Evolutionary conservation across 495 filamentous ascomycete species (phyloP).

Genomic region (Neurospora sublineolata): DNA sequence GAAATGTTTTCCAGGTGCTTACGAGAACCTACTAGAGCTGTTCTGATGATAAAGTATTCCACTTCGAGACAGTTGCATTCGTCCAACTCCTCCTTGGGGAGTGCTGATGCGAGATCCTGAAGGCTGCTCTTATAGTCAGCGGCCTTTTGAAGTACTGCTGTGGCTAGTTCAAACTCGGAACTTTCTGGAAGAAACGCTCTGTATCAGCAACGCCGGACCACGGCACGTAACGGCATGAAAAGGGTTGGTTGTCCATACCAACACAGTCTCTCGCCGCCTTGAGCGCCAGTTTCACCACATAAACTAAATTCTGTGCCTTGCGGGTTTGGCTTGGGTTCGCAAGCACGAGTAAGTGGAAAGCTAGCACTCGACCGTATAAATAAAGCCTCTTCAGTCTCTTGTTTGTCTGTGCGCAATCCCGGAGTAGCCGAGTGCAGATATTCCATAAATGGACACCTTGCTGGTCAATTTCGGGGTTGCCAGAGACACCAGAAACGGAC

Average conservation of each 20-base stretch:
- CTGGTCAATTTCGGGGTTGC: constrained; percentile 36
- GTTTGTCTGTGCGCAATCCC: constrained; percentile 10
- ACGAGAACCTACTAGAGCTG: constrained; percentile 46
- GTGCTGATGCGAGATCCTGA: constrained; percentile 23
- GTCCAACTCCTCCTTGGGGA: constrained; percentile 18
- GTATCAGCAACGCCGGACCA: neutral
- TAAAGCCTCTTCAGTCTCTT: constrained; percentile 15
- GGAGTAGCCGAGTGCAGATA: constrained; percentile 41
- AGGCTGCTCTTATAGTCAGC: constrained; percentile 51
- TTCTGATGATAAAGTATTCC: constrained; percentile 63
- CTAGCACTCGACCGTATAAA: constrained; percentile 46
- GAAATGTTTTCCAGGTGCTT: neutral
- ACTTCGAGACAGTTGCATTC: constrained; percentile 34
- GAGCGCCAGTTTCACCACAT: constrained; percentile 54
- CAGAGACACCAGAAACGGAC: constrained; percentile 4
- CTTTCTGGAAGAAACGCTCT: constrained; percentile 26
- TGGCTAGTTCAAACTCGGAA: constrained; percentile 43
- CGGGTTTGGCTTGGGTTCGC: constrained; percentile 28
- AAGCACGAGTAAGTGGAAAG: constrained; percentile 57
- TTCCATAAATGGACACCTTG: constrained; percentile 57
- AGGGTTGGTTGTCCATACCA: constrained; percentile 25
- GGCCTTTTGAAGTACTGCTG: constrained; percentile 50
- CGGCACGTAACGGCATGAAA: neutral
- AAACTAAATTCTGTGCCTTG: constrained; percentile 30
- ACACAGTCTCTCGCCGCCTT: constrained; percentile 56